Base-by-base conservation (phyloP, 257 asterid genomes). In the Solanum ossicruentum region DNA sequence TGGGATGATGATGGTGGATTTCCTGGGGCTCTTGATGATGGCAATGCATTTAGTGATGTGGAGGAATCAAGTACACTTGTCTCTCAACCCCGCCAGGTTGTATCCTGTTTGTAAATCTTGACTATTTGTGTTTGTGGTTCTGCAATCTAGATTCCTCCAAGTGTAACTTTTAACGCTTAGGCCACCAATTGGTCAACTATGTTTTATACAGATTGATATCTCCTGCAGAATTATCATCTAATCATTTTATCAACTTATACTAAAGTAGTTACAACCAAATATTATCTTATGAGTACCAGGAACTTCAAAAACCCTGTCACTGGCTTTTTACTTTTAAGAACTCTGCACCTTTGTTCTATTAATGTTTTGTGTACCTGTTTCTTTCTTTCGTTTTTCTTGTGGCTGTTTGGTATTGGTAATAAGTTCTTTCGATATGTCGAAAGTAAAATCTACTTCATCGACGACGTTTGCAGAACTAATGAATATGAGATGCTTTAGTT, bases 61-160 rank as follows among this genome's bases (percentile, higher is more conserved):
- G 97, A 92, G 43, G 98, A 93, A 84, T 87, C 92, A 3, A 91
- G 70, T 86, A 88, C 86, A 45, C 98, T 96, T 84, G 94, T 96
- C 85, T 95, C 98, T 88, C 98, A 95, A 89, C 98, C 98, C 78
- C 98, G 98, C 28, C 98, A 95, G 99, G 99, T 95, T 87, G 36
- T 92, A 86, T 69, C 81, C 63, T 23, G 43, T n/a, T 28, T 4
- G 26, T 54, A 47, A 12, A 83, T 83, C 17, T 20, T 52, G 75
- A 69, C 45, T 8, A 52, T 52, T 15, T 52, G 16, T 78, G 23
- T 10, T 78, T 23, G 63, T 78, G 41, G 65, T 16, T 72, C 80
- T 72, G 80, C 80, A 16, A 78, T 78, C 49, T 78, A 16, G 65
- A 78, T 52, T 78, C 43, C 61, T 51, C 26, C 20, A 8, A 51